These are phyloP conservation scores for Cladorrhinum sp. DNA, from an alignment of 2,329 filamentous ascomycete species.

Conservation along the genomic window DNA sequence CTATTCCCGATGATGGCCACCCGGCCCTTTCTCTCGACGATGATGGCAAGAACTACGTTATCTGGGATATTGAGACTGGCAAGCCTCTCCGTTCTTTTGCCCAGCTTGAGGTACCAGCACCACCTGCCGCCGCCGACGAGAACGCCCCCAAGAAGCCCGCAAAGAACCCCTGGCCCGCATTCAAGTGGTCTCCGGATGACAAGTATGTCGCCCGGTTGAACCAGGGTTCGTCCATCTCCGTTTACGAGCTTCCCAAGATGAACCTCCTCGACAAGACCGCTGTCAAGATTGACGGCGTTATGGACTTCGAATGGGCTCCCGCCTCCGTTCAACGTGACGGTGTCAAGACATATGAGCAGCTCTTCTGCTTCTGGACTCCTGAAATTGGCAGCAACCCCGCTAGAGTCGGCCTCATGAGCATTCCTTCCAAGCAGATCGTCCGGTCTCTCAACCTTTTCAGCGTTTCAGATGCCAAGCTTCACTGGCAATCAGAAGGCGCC, in stretches of 20 bases:
- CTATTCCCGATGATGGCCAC: constrained; percentile 83
- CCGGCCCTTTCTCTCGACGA: constrained; percentile 84
- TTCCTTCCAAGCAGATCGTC: constrained; percentile 91
- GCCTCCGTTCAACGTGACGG: constrained; percentile 77
- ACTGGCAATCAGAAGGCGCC: constrained; percentile 94
- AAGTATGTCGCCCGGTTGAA: constrained; percentile 93
- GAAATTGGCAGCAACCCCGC: constrained; percentile 97
- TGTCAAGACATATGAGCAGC: constrained; percentile 88
- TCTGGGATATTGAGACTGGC: constrained; percentile 91
- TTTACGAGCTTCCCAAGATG: constrained; percentile 84
- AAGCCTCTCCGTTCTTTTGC: constrained; percentile 91
- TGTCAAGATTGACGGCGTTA: constrained; percentile 93
- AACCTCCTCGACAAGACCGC: constrained; percentile 89
- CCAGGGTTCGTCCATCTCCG: constrained; percentile 87
- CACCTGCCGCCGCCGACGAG: constrained; percentile 57
- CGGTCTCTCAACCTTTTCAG: constrained; percentile 97
- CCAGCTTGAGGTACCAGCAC: constrained; percentile 72
- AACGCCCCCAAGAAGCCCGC: constrained; percentile 66
- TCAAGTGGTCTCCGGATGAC: constrained; percentile 98
- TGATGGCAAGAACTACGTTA: constrained; percentile 98
- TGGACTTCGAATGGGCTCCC: constrained; percentile 98
- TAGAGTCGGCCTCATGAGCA: constrained; percentile 93
- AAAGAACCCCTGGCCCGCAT: constrained; percentile 96
- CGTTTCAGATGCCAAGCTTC: constrained; percentile 93
- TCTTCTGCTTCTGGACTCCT: constrained; percentile 98